Percentiles rank a stretch among this genome's conserved stretches.
Evolutionary conservation across 495 filamentous ascomycete species (phyloP).

Genomic region (Letharia lupina): DNA sequence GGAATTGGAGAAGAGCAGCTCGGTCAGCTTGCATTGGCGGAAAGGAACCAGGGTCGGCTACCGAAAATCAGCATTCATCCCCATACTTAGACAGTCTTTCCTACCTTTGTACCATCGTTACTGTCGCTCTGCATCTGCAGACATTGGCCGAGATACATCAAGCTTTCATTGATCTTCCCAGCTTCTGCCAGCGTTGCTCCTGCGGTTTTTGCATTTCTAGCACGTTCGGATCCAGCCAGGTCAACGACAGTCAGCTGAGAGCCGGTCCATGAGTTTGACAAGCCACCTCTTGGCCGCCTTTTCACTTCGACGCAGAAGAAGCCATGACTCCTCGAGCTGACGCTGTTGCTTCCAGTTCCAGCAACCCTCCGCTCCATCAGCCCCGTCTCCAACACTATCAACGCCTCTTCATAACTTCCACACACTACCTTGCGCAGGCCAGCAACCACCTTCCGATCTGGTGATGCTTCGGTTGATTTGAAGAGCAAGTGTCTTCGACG

Average conservation of each 20-base stretch:
- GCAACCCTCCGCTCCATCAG: conserved; percentile 80
- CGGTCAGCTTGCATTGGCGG: conserved; percentile 93
- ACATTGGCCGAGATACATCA: conserved; percentile 98
- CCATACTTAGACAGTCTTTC: conserved; percentile 2
- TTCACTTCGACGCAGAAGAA: conserved; percentile 96
- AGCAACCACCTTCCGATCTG: conserved; percentile 83
- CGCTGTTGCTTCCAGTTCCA: conserved; percentile 81
- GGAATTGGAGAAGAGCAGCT: conserved; percentile 91
- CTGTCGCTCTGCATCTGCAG: conserved; percentile 88
- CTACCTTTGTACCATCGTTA: conserved; percentile 64
- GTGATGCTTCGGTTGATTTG: conserved; percentile 76
- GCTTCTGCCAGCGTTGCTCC: conserved; percentile 89
- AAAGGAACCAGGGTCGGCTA: conserved; percentile 77
- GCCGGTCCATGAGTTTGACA: conserved; percentile 59
- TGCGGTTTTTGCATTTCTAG: conserved; percentile 84
- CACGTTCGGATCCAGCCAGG: conserved; percentile 86
- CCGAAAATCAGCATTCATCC: neutral
- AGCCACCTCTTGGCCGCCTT: conserved; percentile 55
- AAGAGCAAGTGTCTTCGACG: conserved; percentile 71
- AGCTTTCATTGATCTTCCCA: conserved; percentile 92
- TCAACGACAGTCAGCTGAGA: conserved; percentile 86
- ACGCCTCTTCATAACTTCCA: conserved; percentile 72
- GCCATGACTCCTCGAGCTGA: conserved; percentile 84
- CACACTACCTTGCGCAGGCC: conserved; percentile 87
- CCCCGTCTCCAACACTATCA: conserved; percentile 86